Evolutionary conservation across 345 rosid genomes (phyloP).

Genomic region (Crucihimalaya himalaica): DNA sequence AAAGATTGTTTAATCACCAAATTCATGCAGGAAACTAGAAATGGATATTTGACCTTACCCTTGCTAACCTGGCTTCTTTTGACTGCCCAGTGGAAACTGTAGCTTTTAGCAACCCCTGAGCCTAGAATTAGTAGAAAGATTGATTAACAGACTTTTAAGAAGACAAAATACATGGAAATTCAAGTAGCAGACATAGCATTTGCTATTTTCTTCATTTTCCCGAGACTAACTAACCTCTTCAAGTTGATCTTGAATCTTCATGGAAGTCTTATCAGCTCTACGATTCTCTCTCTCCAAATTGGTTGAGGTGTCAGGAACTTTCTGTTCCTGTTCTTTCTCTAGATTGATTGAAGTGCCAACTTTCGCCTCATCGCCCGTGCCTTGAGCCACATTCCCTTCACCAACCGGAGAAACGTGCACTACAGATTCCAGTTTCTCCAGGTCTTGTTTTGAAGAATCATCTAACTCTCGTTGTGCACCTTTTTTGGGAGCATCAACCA

Average conservation of each 20-base stretch:
- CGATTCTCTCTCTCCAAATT: constrained; percentile 50
- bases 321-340: constrained; percentile 48
- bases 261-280: constrained; percentile 48
- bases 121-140: constrained; percentile 55
- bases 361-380: constrained; percentile 45
- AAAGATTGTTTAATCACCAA: constrained; percentile 9
- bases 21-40: constrained; percentile 10
- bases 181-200: constrained; percentile 5
- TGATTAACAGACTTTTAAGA: constrained; percentile 26
- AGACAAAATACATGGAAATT: constrained; percentile 1
- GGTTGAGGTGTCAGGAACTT: constrained; percentile 35
- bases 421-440: constrained; percentile 48
- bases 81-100: constrained; percentile 87
- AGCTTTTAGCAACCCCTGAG: constrained; percentile 91
- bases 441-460: constrained; percentile 47
- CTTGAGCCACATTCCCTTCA: constrained; percentile 44
- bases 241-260: constrained; percentile 75
- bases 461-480: constrained; percentile 42
- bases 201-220: constrained; percentile 15
- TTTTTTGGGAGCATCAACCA: constrained; percentile 39
- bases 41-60: constrained; percentile 58
- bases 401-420: constrained; percentile 41
- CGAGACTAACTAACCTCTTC: constrained; percentile 69
- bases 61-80: constrained; percentile 96
- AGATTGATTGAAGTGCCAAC: constrained; percentile 46